Evolutionary conservation across 2,329 filamentous ascomycete species (phyloP).

Genomic region (Pestalotiopsis sp.): DNA sequence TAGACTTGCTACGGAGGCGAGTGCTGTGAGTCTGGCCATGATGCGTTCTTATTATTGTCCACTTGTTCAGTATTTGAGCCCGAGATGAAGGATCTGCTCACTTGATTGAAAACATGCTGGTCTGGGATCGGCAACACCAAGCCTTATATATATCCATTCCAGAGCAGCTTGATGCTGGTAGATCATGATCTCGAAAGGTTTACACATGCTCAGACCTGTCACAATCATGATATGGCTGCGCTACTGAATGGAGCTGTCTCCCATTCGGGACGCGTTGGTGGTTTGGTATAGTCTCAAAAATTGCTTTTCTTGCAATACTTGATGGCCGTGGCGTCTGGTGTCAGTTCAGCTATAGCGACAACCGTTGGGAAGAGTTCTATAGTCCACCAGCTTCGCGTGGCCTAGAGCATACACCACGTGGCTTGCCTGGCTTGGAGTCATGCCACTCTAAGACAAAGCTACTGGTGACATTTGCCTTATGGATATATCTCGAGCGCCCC

Average conservation of each 20-base stretch:
- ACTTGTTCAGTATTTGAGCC: not conserved
- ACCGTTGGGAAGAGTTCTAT: not conserved
- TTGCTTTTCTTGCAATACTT: not conserved
- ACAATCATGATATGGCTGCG: not conserved
- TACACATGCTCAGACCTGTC: not conserved
- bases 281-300: not conserved
- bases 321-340: not conserved
- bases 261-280: not conserved
- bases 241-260: not conserved
- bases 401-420: not conserved
- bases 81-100: not conserved
- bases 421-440: not conserved
- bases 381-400: not conserved
- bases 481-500: not conserved
- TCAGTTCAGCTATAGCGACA: not conserved
- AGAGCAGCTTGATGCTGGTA: not conserved
- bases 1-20: not conserved
- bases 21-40: not conserved
- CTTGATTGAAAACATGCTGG: not conserved
- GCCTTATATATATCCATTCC: not conserved
- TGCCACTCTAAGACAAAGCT: conserved; percentile 2
- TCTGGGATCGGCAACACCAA: not conserved
- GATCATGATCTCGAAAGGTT: not conserved
- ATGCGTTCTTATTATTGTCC: not conserved
- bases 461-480: not conserved